Conservation (phyloP, 305 asterid genomes). For the Solanum hybrid region DNA sequence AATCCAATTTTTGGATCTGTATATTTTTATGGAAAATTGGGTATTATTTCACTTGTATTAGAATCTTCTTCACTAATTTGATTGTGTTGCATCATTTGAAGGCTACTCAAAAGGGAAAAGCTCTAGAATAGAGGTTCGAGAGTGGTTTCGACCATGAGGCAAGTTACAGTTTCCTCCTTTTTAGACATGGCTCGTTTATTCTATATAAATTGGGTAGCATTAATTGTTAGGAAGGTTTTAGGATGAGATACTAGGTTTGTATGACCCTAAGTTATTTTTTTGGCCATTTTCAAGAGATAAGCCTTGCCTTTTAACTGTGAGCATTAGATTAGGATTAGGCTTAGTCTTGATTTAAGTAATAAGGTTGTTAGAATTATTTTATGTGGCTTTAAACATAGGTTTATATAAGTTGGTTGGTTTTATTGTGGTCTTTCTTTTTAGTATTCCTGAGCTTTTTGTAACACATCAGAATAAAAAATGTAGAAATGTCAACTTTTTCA, state of each 20-base stretch:
- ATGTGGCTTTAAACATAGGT: neutral
- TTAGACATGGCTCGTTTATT: neutral
- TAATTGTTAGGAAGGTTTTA: neutral
- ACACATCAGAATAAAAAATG: no score
- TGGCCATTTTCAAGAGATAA: neutral
- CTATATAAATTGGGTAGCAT: neutral
- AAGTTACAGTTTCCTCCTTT: neutral
- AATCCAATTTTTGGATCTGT: neutral
- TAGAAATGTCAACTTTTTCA: no score
- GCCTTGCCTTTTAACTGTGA: neutral
- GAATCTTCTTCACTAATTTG: neutral
- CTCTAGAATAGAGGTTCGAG: neutral
- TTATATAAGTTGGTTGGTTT: neutral
- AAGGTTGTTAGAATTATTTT: neutral
- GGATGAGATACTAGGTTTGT: neutral
- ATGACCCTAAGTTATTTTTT: neutral
- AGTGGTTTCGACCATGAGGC: neutral
- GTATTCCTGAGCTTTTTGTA: neutral
- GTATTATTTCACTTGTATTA: neutral
- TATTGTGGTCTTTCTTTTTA: no score
- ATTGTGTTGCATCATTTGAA: neutral
- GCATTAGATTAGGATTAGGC: neutral
- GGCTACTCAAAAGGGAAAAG: neutral
- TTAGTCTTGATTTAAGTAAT: neutral
- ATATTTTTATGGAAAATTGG: neutral